Conservation (phyloP, 2,329 filamentous ascomycete species). For the Xylaria sp. region DNA sequence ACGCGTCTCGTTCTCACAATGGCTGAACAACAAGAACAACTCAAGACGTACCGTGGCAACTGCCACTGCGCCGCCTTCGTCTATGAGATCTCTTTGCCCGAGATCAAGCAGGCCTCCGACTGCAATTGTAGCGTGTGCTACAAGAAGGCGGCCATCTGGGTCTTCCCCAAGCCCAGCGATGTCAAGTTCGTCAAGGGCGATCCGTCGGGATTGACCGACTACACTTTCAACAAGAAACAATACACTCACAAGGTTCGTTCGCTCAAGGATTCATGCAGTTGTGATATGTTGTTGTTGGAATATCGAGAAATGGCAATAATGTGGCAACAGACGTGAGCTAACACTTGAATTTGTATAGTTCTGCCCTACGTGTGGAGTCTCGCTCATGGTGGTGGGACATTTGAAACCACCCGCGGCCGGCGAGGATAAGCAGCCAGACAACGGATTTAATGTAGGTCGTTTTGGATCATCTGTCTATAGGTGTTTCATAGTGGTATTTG, state of each 20-base stretch:
- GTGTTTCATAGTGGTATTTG: no score
- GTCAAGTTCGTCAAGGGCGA: conserved; percentile 56
- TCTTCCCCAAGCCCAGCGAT: conserved; percentile 37
- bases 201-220: conserved; percentile 48
- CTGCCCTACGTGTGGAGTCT: conserved; percentile 56
- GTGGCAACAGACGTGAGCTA: not conserved
- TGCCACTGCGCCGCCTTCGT: conserved; percentile 63
- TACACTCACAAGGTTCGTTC: conserved; percentile 49
- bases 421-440: conserved; percentile 38
- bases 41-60: conserved; percentile 58
- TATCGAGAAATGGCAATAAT: not conserved
- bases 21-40: conserved; percentile 29
- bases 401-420: conserved; percentile 33
- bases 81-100: conserved; percentile 58
- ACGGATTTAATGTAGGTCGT: conserved; percentile 52
- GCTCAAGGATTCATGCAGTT: no score
- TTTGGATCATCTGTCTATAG: not conserved
- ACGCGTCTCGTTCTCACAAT: conserved; percentile 17
- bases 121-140: conserved; percentile 73
- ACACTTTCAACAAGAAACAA: conserved; percentile 40
- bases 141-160: conserved; percentile 53
- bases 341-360: conserved; percentile 48
- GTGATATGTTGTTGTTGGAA: no score
- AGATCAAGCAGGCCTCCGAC: conserved; percentile 60
- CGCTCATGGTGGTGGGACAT: conserved; percentile 43